Evolutionary conservation across 73 alveolate species (phyloP).

Genomic region (Uronychia setigera): DNA sequence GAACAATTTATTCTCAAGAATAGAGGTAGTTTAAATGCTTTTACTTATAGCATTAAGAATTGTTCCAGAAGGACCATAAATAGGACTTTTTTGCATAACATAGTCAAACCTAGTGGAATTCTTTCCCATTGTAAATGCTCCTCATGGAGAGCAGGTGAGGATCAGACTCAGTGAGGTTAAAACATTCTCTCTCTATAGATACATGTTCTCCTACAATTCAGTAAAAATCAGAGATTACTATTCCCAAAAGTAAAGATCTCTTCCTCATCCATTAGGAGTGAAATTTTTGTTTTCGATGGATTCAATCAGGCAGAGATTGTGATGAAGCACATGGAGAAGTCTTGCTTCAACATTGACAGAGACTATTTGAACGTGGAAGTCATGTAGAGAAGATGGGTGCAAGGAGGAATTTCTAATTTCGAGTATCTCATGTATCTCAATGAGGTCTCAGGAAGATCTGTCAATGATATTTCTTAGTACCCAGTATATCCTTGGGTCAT

Average conservation of each 20-base stretch:
- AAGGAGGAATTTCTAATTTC: slow-evolving; percentile 57
- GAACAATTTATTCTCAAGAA: neutral
- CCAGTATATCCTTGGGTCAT: slow-evolving; percentile 90
- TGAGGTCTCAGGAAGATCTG: slow-evolving; percentile 63
- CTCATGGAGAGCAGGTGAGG: neutral
- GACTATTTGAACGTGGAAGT: neutral
- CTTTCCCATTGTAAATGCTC: slow-evolving; percentile 45
- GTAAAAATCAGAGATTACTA: slow-evolving; percentile 13
- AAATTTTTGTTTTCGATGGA: neutral
- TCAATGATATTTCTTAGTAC: slow-evolving; percentile 77
- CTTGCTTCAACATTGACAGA: neutral
- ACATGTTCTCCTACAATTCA: slow-evolving; percentile 24
- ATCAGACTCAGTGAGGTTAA: slow-evolving; percentile 11
- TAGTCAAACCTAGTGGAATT: neutral
- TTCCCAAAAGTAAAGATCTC: neutral
- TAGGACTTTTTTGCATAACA: neutral
- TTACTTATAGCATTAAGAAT: neutral
- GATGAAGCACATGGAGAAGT: slow-evolving; percentile 2
- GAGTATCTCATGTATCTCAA: slow-evolving; percentile 78
- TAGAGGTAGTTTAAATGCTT: neutral
- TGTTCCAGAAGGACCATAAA: neutral
- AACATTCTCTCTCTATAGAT: slow-evolving; percentile 15
- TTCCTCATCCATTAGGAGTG: neutral
- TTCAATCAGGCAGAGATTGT: neutral
- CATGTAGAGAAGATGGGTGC: slow-evolving; percentile 20